These are phyloP conservation scores for Paraconiothyrium brasiliense DNA, from an alignment of 2,329 filamentous ascomycete genomes.

Conservation along the genomic window DNA sequence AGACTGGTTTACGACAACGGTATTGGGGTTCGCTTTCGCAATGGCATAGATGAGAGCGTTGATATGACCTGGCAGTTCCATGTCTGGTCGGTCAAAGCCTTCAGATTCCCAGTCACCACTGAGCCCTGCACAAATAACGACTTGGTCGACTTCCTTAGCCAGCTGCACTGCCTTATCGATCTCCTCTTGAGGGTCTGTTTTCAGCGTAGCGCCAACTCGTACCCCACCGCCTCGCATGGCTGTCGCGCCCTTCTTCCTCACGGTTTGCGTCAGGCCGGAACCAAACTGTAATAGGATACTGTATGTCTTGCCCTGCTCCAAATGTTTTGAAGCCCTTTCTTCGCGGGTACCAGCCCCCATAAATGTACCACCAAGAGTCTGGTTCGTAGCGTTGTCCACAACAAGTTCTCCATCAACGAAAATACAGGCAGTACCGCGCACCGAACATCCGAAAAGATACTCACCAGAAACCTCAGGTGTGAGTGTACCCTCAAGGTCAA, in stretches of 20 bases:
- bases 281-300: conserved; percentile 23
- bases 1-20: conserved; percentile 71
- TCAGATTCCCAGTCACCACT: conserved; percentile 78
- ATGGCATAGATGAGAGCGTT: conserved; percentile 54
- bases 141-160: conserved; percentile 74
- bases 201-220: conserved; percentile 59
- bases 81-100: conserved; percentile 66
- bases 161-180: conserved; percentile 65
- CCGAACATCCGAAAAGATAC: conserved; percentile 25
- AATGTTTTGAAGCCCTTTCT: conserved; percentile 64
- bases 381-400: conserved; percentile 57
- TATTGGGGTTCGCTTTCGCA: conserved; percentile 68
- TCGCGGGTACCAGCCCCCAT: conserved; percentile 70
- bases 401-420: conserved; percentile 49
- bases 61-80: conserved; percentile 63
- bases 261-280: conserved; percentile 15
- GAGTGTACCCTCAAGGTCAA: conserved; percentile 23
- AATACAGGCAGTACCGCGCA: conserved; percentile 39
- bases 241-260: conserved; percentile 16
- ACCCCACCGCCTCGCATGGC: conserved; percentile 61
- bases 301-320: conserved; percentile 67
- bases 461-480: conserved; percentile 20
- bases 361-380: conserved; percentile 59
- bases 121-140: conserved; percentile 76
- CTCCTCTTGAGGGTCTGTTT: not conserved